These are phyloP conservation scores for Neurospora sp. DNA, from an alignment of 495 filamentous ascomycete genomes.

Conservation along the genomic window DNA sequence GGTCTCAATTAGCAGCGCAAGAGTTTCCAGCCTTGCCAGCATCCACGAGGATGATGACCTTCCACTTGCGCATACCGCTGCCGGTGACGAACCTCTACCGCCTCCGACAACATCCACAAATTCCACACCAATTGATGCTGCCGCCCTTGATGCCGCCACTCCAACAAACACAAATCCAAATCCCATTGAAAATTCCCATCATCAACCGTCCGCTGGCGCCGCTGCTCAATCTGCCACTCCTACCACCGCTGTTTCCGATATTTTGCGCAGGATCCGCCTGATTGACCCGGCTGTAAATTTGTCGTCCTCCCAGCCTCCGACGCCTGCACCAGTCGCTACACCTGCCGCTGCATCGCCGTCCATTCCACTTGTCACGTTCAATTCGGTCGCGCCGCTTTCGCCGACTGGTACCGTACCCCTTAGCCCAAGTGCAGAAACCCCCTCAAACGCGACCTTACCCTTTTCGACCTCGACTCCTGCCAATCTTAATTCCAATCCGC, in stretches of 20 bases:
- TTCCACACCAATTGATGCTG: neutral
- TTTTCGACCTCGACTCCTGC: neutral
- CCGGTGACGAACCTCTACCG: constrained; percentile 2
- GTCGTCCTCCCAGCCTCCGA: constrained; percentile 4
- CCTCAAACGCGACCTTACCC: neutral
- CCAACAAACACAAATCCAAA: constrained; percentile 1
- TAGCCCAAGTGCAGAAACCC: neutral
- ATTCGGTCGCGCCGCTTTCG: neutral
- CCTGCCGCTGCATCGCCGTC: neutral
- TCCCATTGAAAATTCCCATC: neutral
- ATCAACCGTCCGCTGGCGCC: neutral
- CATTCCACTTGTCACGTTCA: neutral
- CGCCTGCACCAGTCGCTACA: neutral
- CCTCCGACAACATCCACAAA: neutral
- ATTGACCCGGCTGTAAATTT: constrained; percentile 11
- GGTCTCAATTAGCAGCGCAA: neutral
- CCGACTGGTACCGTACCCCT: neutral
- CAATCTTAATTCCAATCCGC: constrained; percentile 1
- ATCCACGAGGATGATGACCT: neutral
- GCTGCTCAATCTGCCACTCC: neutral
- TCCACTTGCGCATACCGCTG: neutral
- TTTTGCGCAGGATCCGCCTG: constrained; percentile 7
- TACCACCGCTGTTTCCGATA: neutral
- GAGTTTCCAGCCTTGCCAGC: neutral
- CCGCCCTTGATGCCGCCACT: neutral